A percentile compares a stretch with the other conserved stretches of the same genome.
These are phyloP conservation scores for Paecilomyces formosus DNA, from an alignment of 2,329 filamentous ascomycete genomes.

Conservation along the genomic window DNA sequence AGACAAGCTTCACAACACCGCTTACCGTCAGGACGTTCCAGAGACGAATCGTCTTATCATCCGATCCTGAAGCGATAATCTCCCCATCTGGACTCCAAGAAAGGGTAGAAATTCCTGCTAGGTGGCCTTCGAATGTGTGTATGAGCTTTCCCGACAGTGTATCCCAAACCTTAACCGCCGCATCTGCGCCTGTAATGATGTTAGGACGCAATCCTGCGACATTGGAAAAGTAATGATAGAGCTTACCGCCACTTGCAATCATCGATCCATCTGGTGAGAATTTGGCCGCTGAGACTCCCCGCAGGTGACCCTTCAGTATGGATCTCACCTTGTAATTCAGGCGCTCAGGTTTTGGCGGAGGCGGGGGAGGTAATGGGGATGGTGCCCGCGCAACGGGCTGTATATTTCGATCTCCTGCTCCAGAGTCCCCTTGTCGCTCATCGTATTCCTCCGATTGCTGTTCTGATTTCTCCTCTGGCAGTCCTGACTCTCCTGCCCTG, in stretches of 20 bases:
- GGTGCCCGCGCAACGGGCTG: constrained; percentile 19
- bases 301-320: constrained; percentile 67
- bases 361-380: constrained; percentile 31
- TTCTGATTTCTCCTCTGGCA: neutral
- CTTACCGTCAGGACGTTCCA: constrained; percentile 63
- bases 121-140: constrained; percentile 85
- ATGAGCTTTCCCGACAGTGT: constrained; percentile 68
- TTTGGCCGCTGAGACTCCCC: constrained; percentile 73
- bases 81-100: constrained; percentile 90
- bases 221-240: neutral
- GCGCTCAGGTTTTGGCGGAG: constrained; percentile 44
- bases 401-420: constrained; percentile 1
- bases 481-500: neutral
- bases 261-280: constrained; percentile 86
- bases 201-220: neutral
- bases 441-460: neutral
- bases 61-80: constrained; percentile 81
- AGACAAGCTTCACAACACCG: neutral
- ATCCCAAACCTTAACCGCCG: constrained; percentile 87
- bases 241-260: constrained; percentile 73
- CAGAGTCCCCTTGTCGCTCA: constrained; percentile 1
- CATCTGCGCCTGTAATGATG: constrained; percentile 59
- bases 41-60: constrained; percentile 91
- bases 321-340: constrained; percentile 65
- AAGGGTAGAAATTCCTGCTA: constrained; percentile 84